Base-by-base conservation (phyloP, 2,329 filamentous ascomycete species). In the Arthroderma uncinatum region DNA sequence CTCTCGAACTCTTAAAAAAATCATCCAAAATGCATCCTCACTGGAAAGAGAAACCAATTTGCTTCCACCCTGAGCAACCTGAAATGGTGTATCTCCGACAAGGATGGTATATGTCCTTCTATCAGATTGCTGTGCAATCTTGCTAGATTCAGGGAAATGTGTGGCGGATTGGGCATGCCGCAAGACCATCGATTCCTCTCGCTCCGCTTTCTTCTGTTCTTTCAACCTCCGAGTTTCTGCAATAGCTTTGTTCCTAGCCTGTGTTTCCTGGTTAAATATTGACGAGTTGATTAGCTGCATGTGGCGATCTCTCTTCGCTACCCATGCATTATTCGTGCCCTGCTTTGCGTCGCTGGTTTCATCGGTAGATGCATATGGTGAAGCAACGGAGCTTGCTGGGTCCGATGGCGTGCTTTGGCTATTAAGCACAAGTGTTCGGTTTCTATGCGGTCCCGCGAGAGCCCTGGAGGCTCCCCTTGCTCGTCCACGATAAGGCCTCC, bases 261-360 rank as follows among this genome's bases (percentile, higher is more conserved):
- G 81, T 9, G 79, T 78, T 59, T 89, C 84, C 68, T 88, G 85
- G 61, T 90, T 84, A 68, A 86, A 93, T 0, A 92, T 81, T 14
- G 82, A 81, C 19, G 85, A 82, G 67, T 92, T 94, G 71, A 94
- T 93, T 40, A 94, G 75, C 69, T 94, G 88, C 67, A 87, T 81
- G 67, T 91, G 87, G 53, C 86, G 85, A 68, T 87, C 87, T 53
- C 78, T 85, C 67, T 84, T 87, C 4, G 83, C 81, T 42, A 93
- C 80, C 82, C 86, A 92, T 2, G 81, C 72, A 57, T 70, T 70
- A 48, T 66, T 62, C 42, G 66, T 65, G 37, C 62, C 36, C n/a
- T 67, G 62, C 42, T 66, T 65, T 34, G 57, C 52, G 25, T 72
- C 67, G 40, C 62, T 61, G 16, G 65, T 64, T 53, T 67, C 66